phyloP scores from a whole-genome alignment of 768 basidiomycete species.

The Pulveroboletus sp. region DNA sequence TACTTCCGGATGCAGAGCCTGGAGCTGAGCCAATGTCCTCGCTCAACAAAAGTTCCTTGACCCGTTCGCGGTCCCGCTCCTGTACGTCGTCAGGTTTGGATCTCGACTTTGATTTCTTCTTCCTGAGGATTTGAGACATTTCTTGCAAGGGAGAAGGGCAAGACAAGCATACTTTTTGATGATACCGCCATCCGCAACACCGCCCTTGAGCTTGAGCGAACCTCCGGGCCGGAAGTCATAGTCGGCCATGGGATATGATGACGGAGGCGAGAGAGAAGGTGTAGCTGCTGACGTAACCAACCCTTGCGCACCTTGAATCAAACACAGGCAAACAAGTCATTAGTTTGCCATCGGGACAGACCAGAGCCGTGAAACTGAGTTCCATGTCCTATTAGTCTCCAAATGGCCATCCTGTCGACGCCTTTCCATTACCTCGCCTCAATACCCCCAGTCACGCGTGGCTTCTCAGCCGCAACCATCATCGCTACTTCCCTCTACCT shows the following conservation, averaged over 20 bases:
- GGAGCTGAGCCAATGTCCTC: slow-evolving; percentile 42
- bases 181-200: slow-evolving; percentile 71
- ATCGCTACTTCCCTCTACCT: slow-evolving; percentile 57
- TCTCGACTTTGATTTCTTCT: slow-evolving; percentile 81
- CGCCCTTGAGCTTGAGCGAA: slow-evolving; percentile 88
- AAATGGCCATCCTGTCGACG: slow-evolving; percentile 76
- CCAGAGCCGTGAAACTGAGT: background rate
- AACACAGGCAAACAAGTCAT: slow-evolving; percentile 26
- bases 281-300: slow-evolving; percentile 32
- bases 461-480: slow-evolving; percentile 62
- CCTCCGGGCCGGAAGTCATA: slow-evolving; percentile 86
- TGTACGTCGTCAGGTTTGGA: slow-evolving; percentile 48
- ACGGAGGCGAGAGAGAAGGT: slow-evolving; percentile 6
- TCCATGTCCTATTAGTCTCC: slow-evolving; percentile 15
- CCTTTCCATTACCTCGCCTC: slow-evolving; percentile 67
- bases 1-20: slow-evolving; percentile 53
- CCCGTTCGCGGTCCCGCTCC: slow-evolving; percentile 39
- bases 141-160: background rate
- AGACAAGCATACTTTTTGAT: slow-evolving; percentile 69
- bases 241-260: slow-evolving; percentile 60
- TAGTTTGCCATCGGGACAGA: background rate
- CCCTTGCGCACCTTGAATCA: slow-evolving; percentile 10
- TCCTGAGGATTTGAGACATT: slow-evolving; percentile 44
- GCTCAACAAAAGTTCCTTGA: slow-evolving; percentile 51
- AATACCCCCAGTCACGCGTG: slow-evolving; percentile 77